Base-by-base conservation (phyloP, 2,329 filamentous ascomycete genomes). In the Apiospora arundinis region DNA sequence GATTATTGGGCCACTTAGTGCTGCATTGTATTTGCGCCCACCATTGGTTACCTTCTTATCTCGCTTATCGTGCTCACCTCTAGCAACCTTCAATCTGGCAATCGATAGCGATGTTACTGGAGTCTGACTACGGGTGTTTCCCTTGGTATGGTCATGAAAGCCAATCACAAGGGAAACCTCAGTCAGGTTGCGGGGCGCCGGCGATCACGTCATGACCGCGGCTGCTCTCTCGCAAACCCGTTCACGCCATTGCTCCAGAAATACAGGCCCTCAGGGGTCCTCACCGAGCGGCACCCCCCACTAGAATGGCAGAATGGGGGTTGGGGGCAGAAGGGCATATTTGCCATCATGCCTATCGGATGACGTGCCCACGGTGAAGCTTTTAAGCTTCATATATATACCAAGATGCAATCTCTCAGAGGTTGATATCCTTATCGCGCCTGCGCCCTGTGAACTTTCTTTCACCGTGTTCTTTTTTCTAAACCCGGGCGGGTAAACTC, bases 221-320 rank as follows among this genome's bases (percentile, higher is more conserved):
- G 56, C 40, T 40, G 18, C 56, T 40, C 8, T 40, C 56, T 32
- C 14, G 56, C 56, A 40, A 63, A 37, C 21, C 56, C 32, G 18
- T 63, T 63, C 21, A 40, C 11, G 56, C 56, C 21, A n/a, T 63
- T 63, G 56, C 56, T 63, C 28, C 56, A 63, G 56, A 63, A 40
- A 40, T 63, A 1, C 3, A 63, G 56, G 37, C 56, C 56, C 56
- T 63, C 56, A 40, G 56, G 56, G 56, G 56, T 63, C 56, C 56
- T 63, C 56, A 63, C 56, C 56, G 56, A 63, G 56, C 56, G 56
- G 56, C 56, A n/a, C 16, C 56, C 28, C 56, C 56, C 56, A 63
- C 56, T n/a, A 23, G 18, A 63, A 60, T 23, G 48, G n/a, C 23
- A 23, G 48, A 23, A 23, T 49, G 16, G 28, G 11, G 52, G 52